Base-by-base conservation (phyloP, 306 rosid species). In the Crotalaria pallida region DNA sequence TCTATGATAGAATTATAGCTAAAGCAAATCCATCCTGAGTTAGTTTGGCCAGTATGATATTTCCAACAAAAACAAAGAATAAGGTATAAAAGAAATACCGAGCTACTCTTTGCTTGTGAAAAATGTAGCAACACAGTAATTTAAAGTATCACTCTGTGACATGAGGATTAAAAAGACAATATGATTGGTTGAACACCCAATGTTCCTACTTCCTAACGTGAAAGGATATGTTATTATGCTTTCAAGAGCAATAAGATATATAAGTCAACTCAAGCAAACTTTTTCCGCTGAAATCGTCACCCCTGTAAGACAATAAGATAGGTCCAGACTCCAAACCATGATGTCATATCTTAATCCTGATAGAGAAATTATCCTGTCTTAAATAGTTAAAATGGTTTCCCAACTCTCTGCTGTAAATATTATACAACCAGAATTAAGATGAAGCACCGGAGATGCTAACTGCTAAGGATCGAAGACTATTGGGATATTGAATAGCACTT, bases 11-110 rank as follows among this genome's bases (percentile, higher is more conserved):
- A 50, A 23, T 10, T 40, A 34, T 38, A 61, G 36, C 53, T 36
- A 73, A 56, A 10, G 45, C 15, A 3, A 12, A 71, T 41, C 33
- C 62, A 24, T 12, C 24, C 26, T 16, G 21, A 50, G 52, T 50
- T 64, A 50, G 4, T 50, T 48, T 24, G 70, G 40, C 22, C 29
- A 33, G 45, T 43, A 31, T 18, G 48, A n/a, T 51, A 67, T 52
- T 10, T 13, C 71, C 10, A 34, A 44, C n/a, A 65, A 45, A 61
- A 79, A 60, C 48, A 66, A 50, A 27, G 58, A 58, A 49, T 10
- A 49, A 51, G 38, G 15, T 33, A 40, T 6, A 45, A 71, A 50
- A 71, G 16, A 36, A 71, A 52, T 33, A 19, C 11, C 9, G 27
- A 56, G 21, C 57, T 26, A 9, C 41, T 11, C 55, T 23, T 64